These are phyloP conservation scores for Citrullus mucosospermus DNA, from an alignment of 306 rosid genomes.

Conservation along the genomic window DNA sequence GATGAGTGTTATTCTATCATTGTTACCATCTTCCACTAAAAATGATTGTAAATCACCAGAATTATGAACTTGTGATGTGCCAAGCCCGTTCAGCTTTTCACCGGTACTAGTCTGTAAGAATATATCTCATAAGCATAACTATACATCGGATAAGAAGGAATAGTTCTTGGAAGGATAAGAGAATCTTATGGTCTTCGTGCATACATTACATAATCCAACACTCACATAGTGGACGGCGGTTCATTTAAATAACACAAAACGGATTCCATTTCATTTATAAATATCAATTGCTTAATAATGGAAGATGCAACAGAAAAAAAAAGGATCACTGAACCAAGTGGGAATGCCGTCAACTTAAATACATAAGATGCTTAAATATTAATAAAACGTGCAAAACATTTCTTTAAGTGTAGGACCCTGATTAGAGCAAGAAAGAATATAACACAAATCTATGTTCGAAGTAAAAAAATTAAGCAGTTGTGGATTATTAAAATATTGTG, in stretches of 20 bases:
- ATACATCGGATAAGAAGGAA: not conserved
- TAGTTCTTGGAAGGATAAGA: not conserved
- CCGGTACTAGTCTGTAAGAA: conserved; percentile 38
- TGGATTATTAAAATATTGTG: not conserved
- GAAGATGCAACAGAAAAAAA: not conserved
- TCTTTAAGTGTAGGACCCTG: not conserved
- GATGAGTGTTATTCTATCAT: conserved; percentile 27
- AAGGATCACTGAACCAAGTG: not conserved
- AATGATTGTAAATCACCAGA: conserved; percentile 27
- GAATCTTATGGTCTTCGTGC: not conserved
- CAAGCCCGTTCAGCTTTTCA: conserved; percentile 42
- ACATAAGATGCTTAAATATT: not conserved
- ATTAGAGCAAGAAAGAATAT: not conserved
- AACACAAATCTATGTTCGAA: not conserved
- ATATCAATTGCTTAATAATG: not conserved
- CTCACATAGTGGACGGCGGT: not conserved
- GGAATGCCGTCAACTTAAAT: not conserved
- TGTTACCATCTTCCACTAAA: conserved; percentile 30
- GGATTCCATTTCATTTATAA: not conserved
- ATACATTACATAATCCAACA: not conserved
- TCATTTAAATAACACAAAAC: not conserved
- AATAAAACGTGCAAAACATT: not conserved
- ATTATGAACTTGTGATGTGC: conserved; percentile 32
- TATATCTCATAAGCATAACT: conserved; percentile 15
- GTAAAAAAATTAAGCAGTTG: not conserved